phyloP scores from a whole-genome alignment of 2,329 filamentous ascomycete species.

The Fusarium virguliforme region DNA sequence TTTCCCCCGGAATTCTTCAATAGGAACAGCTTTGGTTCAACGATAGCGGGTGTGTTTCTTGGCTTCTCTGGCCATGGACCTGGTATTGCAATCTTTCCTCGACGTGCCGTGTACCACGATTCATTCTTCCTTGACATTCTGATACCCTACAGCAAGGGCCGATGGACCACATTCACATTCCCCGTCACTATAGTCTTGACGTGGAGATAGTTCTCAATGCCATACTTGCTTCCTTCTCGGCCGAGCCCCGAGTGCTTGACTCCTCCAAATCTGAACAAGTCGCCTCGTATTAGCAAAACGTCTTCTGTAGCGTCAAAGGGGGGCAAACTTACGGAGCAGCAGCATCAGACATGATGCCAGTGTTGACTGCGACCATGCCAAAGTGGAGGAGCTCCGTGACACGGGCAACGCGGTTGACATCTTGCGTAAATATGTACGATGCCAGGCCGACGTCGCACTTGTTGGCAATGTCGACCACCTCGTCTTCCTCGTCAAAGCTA shows the following conservation, averaged over 20 bases:
- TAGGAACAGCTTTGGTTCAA: too few relatives aligned
- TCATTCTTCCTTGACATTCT: background rate
- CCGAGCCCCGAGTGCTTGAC: conserved; percentile 75
- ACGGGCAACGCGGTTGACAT: conserved; percentile 59
- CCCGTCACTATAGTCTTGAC: conserved; percentile 70
- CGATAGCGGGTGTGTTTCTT: too few relatives aligned
- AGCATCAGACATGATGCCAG: conserved; percentile 59
- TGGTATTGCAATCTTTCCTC: too few relatives aligned
- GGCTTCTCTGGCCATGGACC: too few relatives aligned
- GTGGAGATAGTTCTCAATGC: conserved; percentile 71
- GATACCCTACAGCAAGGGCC: conserved; percentile 24
- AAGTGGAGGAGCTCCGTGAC: conserved; percentile 71
- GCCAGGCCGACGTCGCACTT: conserved; percentile 79
- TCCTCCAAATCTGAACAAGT: conserved; percentile 66
- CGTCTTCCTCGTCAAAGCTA: conserved; percentile 77
- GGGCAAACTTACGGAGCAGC: conserved; percentile 45
- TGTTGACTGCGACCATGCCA: conserved; percentile 78
- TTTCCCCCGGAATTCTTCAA: too few relatives aligned
- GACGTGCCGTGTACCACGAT: background rate
- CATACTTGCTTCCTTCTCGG: conserved; percentile 73
- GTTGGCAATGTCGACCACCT: conserved; percentile 80
- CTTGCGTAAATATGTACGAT: conserved; percentile 78
- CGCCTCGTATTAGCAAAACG: background rate
- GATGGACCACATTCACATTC: conserved; percentile 40
- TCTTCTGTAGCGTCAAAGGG: too few relatives aligned